Base-by-base conservation (phyloP, 1,284 basidiomycete species). In the Cerioporus squamosus region DNA sequence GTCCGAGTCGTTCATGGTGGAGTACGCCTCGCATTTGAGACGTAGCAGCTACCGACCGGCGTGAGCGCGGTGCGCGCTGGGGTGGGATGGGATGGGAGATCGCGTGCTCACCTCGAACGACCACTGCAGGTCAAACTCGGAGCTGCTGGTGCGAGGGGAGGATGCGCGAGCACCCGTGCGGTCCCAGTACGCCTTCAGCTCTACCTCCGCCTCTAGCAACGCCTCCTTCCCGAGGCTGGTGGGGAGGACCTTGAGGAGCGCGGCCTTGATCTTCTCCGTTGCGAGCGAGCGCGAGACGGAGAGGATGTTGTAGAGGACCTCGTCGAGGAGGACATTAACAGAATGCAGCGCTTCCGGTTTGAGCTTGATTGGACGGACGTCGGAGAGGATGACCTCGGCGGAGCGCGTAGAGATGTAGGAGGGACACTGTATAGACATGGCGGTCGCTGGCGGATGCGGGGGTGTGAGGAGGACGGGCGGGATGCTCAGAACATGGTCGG, bases 201-300 rank as follows among this genome's bases (percentile, higher is more conserved):
- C 95, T 48, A 97, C 80, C 71, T 97, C 95, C 0, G 95, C 95
- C 76, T 97, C 95, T 44, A 94, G 78, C n/a, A 96, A 78, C 5
- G 94, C 93, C 69, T 94, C 91, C 74, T 95, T 93, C 31, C 93
- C 94, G 39, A 96, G 79, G 47, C 83, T 79, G 4, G 90, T 90
- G 18, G 91, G 89, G 33, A 96, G 79, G 26, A 93, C 79, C 66
- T 82, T 86, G 52, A 90, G 81, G 26, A 96, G 75, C 50, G 87
- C 90, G 1, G 81, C 79, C 64, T 93, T 89, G 61, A 97, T 79
- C 63, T 86, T 86, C 56, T 88, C 83, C 2, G 93, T 90, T 44
- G 85, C 79, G 54, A 95, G 78, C n/a, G 91, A 90, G 63, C 85
- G 79, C 3, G 94, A 79, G n/a, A 82, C 77, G 56, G 77, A 77